These are phyloP conservation scores for Saksenaea vasiformis DNA, from an alignment of 371 early-diverging fungal species.

Conservation along the genomic window DNA sequence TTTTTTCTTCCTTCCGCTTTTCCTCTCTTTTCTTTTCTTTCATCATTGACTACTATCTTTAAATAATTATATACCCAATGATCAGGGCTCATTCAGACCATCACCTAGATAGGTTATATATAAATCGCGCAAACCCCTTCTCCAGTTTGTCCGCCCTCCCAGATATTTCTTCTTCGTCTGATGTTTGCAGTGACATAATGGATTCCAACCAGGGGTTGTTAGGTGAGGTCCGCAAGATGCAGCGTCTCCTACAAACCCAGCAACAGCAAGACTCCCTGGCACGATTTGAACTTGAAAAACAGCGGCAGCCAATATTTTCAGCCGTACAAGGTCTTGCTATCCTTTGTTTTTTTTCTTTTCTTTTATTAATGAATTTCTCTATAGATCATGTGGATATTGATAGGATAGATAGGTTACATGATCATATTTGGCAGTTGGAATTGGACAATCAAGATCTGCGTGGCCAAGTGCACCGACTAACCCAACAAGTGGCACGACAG, in stretches of 20 bases:
- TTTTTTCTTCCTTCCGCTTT: neutral
- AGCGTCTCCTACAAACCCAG: conserved; percentile 3
- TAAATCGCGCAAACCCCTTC: neutral
- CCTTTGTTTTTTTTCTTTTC: neutral
- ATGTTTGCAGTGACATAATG: neutral
- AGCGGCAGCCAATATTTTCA: neutral
- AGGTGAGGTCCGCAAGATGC: conserved; percentile 40
- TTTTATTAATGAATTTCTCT: neutral
- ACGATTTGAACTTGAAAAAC: conserved; percentile 4
- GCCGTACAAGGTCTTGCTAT: neutral
- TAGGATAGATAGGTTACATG: conserved; percentile 6
- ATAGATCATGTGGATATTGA: neutral
- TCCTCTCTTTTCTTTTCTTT: neutral
- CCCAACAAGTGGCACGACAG: conserved; percentile 14
- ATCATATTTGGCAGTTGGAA: conserved; percentile 13
- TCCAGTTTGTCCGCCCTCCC: neutral
- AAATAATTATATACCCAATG: neutral
- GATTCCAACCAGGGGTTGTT: conserved; percentile 48
- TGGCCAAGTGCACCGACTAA: conserved; percentile 7
- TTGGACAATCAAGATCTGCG: conserved; percentile 1
- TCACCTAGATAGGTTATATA: neutral
- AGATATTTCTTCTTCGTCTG: neutral
- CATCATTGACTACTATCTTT: too few relatives aligned
- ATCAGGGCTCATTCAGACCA: neutral
- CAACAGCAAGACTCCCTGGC: conserved; percentile 4